These are phyloP conservation scores for Trichophyton equinum DNA, from an alignment of 2,329 filamentous ascomycete genomes.

Conservation along the genomic window DNA sequence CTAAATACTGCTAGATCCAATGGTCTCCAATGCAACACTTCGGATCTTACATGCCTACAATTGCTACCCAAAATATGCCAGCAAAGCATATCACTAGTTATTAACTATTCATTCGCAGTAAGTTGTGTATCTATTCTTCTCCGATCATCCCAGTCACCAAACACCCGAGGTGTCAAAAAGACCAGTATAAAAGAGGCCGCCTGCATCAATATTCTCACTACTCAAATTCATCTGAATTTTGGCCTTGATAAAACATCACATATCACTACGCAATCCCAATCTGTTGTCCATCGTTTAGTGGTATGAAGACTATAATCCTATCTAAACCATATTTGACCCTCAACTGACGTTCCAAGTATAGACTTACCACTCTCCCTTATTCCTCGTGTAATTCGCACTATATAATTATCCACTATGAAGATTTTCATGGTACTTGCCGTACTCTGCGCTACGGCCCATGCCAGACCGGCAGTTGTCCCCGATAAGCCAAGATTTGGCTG, in stretches of 20 bases:
- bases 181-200: not conserved
- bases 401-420: not conserved
- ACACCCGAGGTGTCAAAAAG: not conserved
- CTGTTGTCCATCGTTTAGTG: not conserved
- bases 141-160: too few relatives aligned
- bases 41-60: not conserved
- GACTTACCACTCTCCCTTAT: not conserved
- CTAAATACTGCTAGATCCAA: not conserved
- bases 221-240: too few relatives aligned
- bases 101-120: not conserved
- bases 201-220: not conserved
- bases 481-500: not conserved
- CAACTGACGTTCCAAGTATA: not conserved
- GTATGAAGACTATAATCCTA: not conserved
- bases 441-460: not conserved
- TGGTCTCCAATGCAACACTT: not conserved
- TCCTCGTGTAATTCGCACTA: not conserved
- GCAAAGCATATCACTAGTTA: not conserved
- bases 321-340: not conserved
- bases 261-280: too few relatives aligned
- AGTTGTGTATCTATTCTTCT: not conserved
- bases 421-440: not conserved
- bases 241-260: too few relatives aligned
- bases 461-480: not conserved
- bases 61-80: not conserved